Conservation (phyloP, 1,284 basidiomycete species). For the Trichosporon ovoides region DNA sequence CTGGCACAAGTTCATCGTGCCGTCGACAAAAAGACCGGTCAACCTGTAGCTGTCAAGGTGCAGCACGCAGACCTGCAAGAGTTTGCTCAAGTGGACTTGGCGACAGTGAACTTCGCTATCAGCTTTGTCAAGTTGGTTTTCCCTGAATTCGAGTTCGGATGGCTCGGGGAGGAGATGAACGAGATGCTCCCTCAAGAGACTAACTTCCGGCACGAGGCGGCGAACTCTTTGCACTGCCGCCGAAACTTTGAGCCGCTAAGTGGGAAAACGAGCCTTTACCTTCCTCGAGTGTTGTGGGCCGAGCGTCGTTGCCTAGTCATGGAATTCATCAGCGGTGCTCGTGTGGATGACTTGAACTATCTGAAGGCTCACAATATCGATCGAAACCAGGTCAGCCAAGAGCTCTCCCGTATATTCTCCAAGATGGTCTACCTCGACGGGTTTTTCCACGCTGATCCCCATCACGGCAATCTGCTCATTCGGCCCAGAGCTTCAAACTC, state of each 20-base stretch:
- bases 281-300: conserved; percentile 80
- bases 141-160: conserved; percentile 71
- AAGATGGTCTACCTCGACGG: conserved; percentile 97
- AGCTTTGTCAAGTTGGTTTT: conserved; percentile 81
- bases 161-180: conserved; percentile 90
- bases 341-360: conserved; percentile 84
- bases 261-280: conserved; percentile 74
- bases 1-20: conserved; percentile 93
- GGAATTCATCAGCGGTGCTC: conserved; percentile 81
- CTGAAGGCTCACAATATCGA: conserved; percentile 81
- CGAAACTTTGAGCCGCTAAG: conserved; percentile 63
- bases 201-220: conserved; percentile 71
- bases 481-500: conserved; percentile 62
- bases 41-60: conserved; percentile 84
- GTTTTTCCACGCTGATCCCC: conserved; percentile 49
- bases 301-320: conserved; percentile 84
- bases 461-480: conserved; percentile 79
- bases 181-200: conserved; percentile 91
- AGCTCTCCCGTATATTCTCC: conserved; percentile 74
- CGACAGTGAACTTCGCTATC: conserved; percentile 51
- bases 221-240: conserved; percentile 68
- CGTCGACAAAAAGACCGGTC: conserved; percentile 63
- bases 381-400: conserved; percentile 85
- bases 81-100: conserved; percentile 78
- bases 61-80: conserved; percentile 94